phyloP scores from a whole-genome alignment of 2,329 filamentous ascomycete genomes.

The Venturia pyrina region DNA sequence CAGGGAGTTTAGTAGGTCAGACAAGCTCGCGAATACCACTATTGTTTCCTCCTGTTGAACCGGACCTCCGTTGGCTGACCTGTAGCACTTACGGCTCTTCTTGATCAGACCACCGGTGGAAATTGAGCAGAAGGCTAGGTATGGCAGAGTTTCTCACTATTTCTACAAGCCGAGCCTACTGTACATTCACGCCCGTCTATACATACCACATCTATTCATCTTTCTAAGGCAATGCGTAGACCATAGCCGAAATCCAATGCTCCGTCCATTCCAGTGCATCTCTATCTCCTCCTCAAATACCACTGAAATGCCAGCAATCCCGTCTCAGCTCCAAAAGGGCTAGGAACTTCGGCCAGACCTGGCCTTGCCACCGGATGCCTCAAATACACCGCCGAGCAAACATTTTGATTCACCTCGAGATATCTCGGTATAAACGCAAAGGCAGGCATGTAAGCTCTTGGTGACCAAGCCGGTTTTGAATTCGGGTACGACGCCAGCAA shows the following conservation, averaged over 20 bases:
- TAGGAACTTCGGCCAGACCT: slow-evolving; percentile 64
- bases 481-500: slow-evolving; percentile 36
- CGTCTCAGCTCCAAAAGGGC: slow-evolving; percentile 62
- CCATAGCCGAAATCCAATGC: neutral
- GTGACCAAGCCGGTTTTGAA: slow-evolving; percentile 67
- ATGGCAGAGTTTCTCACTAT: neutral
- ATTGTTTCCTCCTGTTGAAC: too few species aligned
- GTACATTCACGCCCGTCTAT: neutral
- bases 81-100: too few species aligned
- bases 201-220: neutral
- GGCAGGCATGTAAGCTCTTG: slow-evolving; percentile 74
- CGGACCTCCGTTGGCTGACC: too few species aligned
- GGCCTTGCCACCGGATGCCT: slow-evolving; percentile 84
- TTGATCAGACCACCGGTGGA: too few species aligned
- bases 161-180: neutral
- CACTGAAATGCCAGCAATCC: slow-evolving; percentile 82
- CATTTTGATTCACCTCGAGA: slow-evolving; percentile 94
- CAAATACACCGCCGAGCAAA: slow-evolving; percentile 91
- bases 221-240: neutral
- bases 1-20: too few species aligned
- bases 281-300: slow-evolving; percentile 76
- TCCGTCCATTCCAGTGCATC: neutral
- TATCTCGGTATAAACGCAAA: slow-evolving; percentile 95
- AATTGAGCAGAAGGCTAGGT: too few species aligned
- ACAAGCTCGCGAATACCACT: too few species aligned